Percentiles rank a stretch among this genome's conserved stretches.
Evolutionary conservation across 306 rosid species (phyloP).

Genomic region (Amphicarpaea edgeworthii): DNA sequence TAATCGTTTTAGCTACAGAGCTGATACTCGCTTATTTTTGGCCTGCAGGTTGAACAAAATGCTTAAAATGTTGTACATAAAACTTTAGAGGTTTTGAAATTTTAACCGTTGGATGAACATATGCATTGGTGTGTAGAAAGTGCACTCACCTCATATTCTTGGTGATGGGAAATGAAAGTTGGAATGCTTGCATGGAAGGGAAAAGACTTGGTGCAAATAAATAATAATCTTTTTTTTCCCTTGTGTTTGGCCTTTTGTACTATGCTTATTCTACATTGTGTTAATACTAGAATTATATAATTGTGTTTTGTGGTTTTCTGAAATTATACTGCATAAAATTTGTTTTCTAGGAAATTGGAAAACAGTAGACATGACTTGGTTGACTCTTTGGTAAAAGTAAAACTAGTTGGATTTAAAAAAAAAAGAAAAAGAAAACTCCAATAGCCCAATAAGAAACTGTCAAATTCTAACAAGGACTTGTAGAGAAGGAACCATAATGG

Average conservation of each 20-base stretch:
- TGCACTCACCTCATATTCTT: conserved; percentile 45
- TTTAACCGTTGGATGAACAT: conserved; percentile 37
- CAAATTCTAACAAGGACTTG: no score
- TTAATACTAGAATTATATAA: conserved; percentile 25
- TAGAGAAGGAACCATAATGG: no score
- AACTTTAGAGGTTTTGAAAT: conserved; percentile 47
- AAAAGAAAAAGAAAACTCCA: no score
- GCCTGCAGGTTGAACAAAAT: conserved; percentile 60
- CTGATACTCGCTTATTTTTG: conserved; percentile 35
- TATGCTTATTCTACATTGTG: neutral
- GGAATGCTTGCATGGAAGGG: conserved; percentile 46
- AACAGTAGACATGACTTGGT: neutral
- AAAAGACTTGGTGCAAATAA: conserved; percentile 44
- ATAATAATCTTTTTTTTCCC: conserved; percentile 31
- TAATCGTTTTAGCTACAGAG: neutral
- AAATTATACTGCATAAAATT: conserved; percentile 3
- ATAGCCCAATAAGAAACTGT: no score
- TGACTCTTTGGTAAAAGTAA: conserved; percentile 3
- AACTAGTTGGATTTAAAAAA: no score
- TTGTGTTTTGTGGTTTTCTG: conserved; percentile 5
- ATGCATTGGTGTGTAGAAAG: conserved; percentile 45
- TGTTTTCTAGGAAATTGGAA: neutral
- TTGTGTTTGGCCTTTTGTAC: conserved; percentile 14
- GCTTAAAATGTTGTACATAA: conserved; percentile 58
- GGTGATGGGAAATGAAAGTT: conserved; percentile 42